A percentile compares a stretch with the other conserved stretches of the same genome.
These are phyloP conservation scores for Tricholoma bakamatsutake DNA, from an alignment of 768 basidiomycete species.

Conservation along the genomic window DNA sequence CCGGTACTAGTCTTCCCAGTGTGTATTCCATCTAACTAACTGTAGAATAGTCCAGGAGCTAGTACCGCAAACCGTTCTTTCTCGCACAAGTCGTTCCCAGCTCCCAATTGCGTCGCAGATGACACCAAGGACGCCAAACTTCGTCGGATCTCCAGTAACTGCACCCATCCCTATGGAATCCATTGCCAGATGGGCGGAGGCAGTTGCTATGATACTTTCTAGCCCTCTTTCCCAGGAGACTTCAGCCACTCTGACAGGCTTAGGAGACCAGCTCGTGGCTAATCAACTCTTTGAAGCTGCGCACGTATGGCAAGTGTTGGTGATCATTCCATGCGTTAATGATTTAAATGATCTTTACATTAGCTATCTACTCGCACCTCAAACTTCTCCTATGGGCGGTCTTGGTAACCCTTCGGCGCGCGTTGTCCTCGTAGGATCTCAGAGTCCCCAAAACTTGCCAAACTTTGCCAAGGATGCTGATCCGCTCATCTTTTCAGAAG, in stretches of 20 bases:
- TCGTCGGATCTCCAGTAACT: slow-evolving; percentile 37
- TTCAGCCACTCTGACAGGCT: slow-evolving; percentile 68
- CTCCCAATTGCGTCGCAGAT: slow-evolving; percentile 27
- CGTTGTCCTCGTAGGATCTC: slow-evolving; percentile 68
- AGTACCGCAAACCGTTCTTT: slow-evolving; percentile 50
- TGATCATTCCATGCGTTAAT: neutral
- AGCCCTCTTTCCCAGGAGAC: slow-evolving; percentile 64
- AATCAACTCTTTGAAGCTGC: slow-evolving; percentile 80
- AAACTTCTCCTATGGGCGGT: slow-evolving; percentile 69
- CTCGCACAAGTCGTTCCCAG: slow-evolving; percentile 35
- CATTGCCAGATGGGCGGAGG: slow-evolving; percentile 79
- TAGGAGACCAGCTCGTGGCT: slow-evolving; percentile 76
- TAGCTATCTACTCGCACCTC: slow-evolving; percentile 85
- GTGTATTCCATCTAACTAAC: slow-evolving; percentile 1
- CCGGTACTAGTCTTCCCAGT: slow-evolving; percentile 43
- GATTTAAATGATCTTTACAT: slow-evolving; percentile 6
- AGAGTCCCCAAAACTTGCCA: slow-evolving; percentile 44
- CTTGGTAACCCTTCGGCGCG: slow-evolving; percentile 62
- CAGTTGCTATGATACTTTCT: slow-evolving; percentile 75
- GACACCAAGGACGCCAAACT: slow-evolving; percentile 64
- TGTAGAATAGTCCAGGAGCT: slow-evolving; percentile 62
- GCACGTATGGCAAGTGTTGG: slow-evolving; percentile 73
- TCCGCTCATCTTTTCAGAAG: slow-evolving; percentile 79
- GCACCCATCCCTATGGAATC: slow-evolving; percentile 54
- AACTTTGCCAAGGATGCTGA: slow-evolving; percentile 64